Percentiles rank a stretch among this genome's conserved stretches.
Evolutionary conservation across 148 eudicot species (phyloP).

Genomic region (Simmondsia chinensis): DNA sequence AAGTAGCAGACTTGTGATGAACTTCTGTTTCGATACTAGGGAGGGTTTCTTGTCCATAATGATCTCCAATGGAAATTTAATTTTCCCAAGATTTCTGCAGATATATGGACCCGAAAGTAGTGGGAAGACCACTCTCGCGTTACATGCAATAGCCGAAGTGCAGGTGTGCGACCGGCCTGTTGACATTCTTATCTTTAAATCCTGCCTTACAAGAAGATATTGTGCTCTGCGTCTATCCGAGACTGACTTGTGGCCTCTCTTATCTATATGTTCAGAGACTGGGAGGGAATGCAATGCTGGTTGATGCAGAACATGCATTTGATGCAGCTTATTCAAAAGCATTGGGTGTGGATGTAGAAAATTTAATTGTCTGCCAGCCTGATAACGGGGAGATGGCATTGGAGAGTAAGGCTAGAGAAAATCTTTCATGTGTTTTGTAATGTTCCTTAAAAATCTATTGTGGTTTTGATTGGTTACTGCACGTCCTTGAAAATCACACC

Average conservation of each 20-base stretch:
- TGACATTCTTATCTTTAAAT: slow-evolving; percentile 1
- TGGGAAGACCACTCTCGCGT: slow-evolving; percentile 94
- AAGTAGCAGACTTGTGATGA: no score
- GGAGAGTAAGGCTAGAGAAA: slow-evolving; percentile 48
- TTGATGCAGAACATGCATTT: slow-evolving; percentile 99
- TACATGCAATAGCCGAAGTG: slow-evolving; percentile 96
- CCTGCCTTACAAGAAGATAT: not conserved
- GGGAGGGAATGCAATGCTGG: slow-evolving; percentile 98
- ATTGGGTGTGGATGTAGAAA: slow-evolving; percentile 91
- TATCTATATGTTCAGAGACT: slow-evolving; percentile 35
- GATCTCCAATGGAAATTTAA: no score
- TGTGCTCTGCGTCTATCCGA: no score
- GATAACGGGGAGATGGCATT: slow-evolving; percentile 98
- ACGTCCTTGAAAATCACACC: no score
- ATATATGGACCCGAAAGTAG: slow-evolving; percentile 98
- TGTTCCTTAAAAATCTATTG: not conserved
- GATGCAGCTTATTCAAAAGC: slow-evolving; percentile 92
- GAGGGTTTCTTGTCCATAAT: no score
- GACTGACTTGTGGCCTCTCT: slow-evolving; percentile 4
- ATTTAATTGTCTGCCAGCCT: slow-evolving; percentile 94
- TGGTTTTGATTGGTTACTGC: no score
- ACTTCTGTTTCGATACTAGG: no score
- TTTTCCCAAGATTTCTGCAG: slow-evolving; percentile 17
- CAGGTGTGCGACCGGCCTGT: slow-evolving; percentile 44
- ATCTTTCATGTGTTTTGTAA: not conserved